Conservation (phyloP, 2,329 filamentous ascomycete species). For the Diaporthe humulicola region DNA sequence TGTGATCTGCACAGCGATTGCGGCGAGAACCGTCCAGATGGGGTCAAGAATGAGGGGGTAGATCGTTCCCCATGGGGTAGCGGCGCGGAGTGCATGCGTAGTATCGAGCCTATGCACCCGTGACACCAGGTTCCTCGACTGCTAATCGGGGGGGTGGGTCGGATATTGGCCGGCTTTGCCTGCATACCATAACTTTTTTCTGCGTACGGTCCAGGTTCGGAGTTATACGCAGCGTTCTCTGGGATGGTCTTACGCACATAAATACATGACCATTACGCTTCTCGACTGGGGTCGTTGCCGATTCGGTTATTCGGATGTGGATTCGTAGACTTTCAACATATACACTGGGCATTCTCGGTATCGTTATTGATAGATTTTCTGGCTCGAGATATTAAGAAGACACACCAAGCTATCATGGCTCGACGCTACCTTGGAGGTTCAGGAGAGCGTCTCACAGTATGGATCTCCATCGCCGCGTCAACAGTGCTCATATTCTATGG, state of each 20-base stretch:
- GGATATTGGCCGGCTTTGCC: slow-evolving; percentile 20
- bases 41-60: slow-evolving; percentile 20
- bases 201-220: not conserved
- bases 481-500: slow-evolving; percentile 65
- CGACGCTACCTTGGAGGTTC: slow-evolving; percentile 61
- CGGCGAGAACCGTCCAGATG: slow-evolving; percentile 6
- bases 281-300: too few species aligned
- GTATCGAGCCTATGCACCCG: slow-evolving; percentile 2
- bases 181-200: not conserved
- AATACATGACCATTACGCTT: not conserved
- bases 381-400: not conserved
- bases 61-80: slow-evolving; percentile 18
- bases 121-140: not conserved
- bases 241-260: not conserved
- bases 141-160: not conserved
- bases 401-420: not conserved
- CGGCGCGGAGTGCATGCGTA: slow-evolving; percentile 7
- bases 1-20: slow-evolving; percentile 7
- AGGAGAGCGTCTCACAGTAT: slow-evolving; percentile 62
- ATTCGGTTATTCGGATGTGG: too few species aligned
- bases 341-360: not conserved
- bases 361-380: too few species aligned
- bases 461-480: slow-evolving; percentile 64
- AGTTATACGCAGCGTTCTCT: not conserved
- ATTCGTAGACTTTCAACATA: not conserved